These are phyloP conservation scores for Kodamaea plutei DNA, from an alignment of 1,139 yeast species.

Conservation along the genomic window DNA sequence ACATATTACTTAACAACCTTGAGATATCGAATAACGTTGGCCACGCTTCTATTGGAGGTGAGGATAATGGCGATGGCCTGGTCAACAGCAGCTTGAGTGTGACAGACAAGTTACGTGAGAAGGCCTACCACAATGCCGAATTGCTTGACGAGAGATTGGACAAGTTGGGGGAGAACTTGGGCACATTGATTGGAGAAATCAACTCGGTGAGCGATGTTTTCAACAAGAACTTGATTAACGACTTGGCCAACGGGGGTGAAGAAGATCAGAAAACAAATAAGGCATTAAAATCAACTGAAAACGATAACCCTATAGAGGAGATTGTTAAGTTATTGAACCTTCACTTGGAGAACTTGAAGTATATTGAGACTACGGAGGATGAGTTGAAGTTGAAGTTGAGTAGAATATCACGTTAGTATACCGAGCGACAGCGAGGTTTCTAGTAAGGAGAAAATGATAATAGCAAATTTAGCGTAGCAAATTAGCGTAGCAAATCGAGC, in stretches of 20 bases:
- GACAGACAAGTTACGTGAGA: slow-evolving; percentile 85
- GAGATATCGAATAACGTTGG: slow-evolving; percentile 22
- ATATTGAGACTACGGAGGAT: slow-evolving; percentile 73
- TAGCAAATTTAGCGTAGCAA: no score
- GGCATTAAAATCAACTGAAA: slow-evolving; percentile 12
- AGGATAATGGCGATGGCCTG: slow-evolving; percentile 9
- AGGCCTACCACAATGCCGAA: slow-evolving; percentile 87
- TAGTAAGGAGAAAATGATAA: no score
- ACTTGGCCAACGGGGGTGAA: slow-evolving; percentile 21
- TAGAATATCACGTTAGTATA: slow-evolving; percentile 3
- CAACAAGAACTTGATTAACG: slow-evolving; percentile 49
- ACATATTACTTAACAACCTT: slow-evolving; percentile 45
- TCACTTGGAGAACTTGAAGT: slow-evolving; percentile 85
- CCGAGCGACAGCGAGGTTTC: no score
- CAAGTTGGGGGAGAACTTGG: slow-evolving; percentile 67
- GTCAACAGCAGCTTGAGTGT: slow-evolving; percentile 28
- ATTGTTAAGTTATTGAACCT: slow-evolving; percentile 80
- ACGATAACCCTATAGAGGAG: slow-evolving; percentile 52
- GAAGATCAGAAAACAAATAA: slow-evolving; percentile 17
- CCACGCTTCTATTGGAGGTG: slow-evolving; percentile 6
- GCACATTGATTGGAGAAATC: slow-evolving; percentile 77
- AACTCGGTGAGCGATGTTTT: slow-evolving; percentile 83
- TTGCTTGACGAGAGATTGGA: slow-evolving; percentile 79
- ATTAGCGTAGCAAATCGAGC: no score
- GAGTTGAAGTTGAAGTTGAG: slow-evolving; percentile 61